Conservation (phyloP, 2,329 filamentous ascomycete species). For the Niveomyces coronatus region DNA sequence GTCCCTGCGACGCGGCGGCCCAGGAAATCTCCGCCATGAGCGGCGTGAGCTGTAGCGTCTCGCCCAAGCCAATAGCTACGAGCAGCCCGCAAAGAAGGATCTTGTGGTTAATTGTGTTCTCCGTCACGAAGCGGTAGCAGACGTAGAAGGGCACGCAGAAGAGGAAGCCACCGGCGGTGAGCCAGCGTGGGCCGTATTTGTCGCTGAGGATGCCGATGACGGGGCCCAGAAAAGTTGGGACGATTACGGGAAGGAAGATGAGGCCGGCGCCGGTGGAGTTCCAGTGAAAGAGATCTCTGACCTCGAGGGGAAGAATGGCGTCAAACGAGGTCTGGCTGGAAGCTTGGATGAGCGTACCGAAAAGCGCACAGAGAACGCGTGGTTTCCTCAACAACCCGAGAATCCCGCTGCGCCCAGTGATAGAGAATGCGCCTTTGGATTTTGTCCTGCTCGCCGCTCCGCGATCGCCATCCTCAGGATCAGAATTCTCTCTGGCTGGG, state of each 20-base stretch:
- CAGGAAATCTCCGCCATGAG: constrained; percentile 28
- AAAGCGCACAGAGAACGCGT: constrained; percentile 23
- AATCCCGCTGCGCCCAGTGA: constrained; percentile 9
- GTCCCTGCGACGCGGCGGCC: constrained; percentile 16
- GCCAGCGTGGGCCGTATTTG: constrained; percentile 25
- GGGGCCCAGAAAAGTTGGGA: constrained; percentile 22
- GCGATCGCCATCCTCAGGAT: not conserved
- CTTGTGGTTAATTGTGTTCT: constrained; percentile 20
- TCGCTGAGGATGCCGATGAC: constrained; percentile 22
- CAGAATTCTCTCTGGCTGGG: not conserved
- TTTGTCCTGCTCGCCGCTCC: constrained; percentile 1
- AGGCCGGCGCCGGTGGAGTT: constrained; percentile 23
- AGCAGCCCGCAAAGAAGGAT: constrained; percentile 23
- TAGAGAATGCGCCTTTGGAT: not conserved
- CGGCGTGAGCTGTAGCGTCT: constrained; percentile 22
- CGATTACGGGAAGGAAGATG: constrained; percentile 23
- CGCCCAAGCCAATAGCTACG: constrained; percentile 19
- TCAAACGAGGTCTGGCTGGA: constrained; percentile 23
- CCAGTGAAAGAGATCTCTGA: constrained; percentile 21
- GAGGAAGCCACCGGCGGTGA: constrained; percentile 22
- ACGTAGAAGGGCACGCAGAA: constrained; percentile 23
- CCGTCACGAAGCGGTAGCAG: constrained; percentile 23
- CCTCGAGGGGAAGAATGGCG: constrained; percentile 23
- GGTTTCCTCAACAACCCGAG: constrained; percentile 19
- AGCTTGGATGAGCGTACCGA: constrained; percentile 25